Base-by-base conservation (phyloP, 148 eudicot species). In the Amaranthus cruentus region DNA sequence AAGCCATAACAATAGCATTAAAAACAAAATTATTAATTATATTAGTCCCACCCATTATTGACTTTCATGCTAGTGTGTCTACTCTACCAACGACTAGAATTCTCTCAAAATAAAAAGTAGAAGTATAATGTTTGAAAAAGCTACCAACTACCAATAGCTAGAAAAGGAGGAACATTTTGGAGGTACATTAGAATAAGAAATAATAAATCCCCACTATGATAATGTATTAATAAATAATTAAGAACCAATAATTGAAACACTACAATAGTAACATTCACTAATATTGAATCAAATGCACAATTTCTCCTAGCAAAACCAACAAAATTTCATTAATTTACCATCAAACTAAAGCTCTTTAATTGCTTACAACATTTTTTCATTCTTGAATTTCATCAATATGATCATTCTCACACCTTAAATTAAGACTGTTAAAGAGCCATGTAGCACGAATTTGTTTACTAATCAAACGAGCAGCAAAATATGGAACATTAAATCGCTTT, bases 381-480 rank as follows among this genome's bases (percentile, higher is more conserved):
- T 63, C 64, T 47, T 75, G 72, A 52, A 10, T 55, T 51, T 65
- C 76, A 9, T 71, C 79, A 12, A 70, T 47, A 65, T 52, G 68
- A 57, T 44, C 72, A 51, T 54, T 18, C 0, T 42, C 60, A 7
- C 12, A 21, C 18, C 0, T 14, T 4, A 38, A 64, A 53, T 72
- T 57, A 0, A 82, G 77, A 63, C 66, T 67, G 4, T 81, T 84
- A 55, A 91, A 93, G 7, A 88, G 84, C 92, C 93, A 85, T 2
- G 95, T 87, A 18, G 90, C 79, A 6, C 88, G 82, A 83, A 89
- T 87, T 76, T 89, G 98, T 72, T 91, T 93, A 62, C 79, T 81
- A 12, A 93, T 85, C 90, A 93, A 83, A 28, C 85, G 83, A 4
- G 87, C 80, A 0, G 88, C 97, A 15, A 81, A 88, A 62, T 84